A percentile compares a stretch with the other conserved stretches of the same genome.
Conservation (phyloP, 129 eudicot genomes). For the Flaveria linearis region DNA sequence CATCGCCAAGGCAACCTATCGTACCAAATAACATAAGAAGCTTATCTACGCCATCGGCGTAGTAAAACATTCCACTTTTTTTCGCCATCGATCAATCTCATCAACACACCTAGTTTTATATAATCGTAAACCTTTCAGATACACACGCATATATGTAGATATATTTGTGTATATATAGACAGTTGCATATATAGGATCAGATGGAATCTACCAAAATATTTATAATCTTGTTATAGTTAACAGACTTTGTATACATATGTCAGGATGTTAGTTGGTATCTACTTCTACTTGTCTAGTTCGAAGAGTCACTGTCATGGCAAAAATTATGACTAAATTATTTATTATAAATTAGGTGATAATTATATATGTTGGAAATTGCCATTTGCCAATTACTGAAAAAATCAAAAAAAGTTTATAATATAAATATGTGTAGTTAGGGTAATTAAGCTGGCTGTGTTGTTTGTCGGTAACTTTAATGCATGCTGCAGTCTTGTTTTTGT, state of each 20-base stretch:
- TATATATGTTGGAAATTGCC: background rate
- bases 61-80: slow-evolving; percentile 52
- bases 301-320: slow-evolving; percentile 24
- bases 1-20: slow-evolving; percentile 65
- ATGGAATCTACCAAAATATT: slow-evolving; percentile 6
- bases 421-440: background rate
- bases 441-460: slow-evolving; percentile 20
- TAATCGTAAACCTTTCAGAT: background rate
- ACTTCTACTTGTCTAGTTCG: background rate
- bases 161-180: slow-evolving; percentile 9
- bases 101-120: background rate
- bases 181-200: slow-evolving; percentile 5
- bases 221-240: background rate
- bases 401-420: background rate
- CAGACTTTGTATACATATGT: slow-evolving; percentile 13
- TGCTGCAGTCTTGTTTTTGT: background rate
- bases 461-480: slow-evolving; percentile 26
- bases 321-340: slow-evolving; percentile 14
- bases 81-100: slow-evolving; percentile 36
- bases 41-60: slow-evolving; percentile 66
- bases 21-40: slow-evolving; percentile 64
- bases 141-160: background rate
- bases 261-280: slow-evolving; percentile 13
- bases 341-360: background rate
- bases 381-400: background rate